Conservation (phyloP, 768 basidiomycete species). For the Xerocomellus intermedius region DNA sequence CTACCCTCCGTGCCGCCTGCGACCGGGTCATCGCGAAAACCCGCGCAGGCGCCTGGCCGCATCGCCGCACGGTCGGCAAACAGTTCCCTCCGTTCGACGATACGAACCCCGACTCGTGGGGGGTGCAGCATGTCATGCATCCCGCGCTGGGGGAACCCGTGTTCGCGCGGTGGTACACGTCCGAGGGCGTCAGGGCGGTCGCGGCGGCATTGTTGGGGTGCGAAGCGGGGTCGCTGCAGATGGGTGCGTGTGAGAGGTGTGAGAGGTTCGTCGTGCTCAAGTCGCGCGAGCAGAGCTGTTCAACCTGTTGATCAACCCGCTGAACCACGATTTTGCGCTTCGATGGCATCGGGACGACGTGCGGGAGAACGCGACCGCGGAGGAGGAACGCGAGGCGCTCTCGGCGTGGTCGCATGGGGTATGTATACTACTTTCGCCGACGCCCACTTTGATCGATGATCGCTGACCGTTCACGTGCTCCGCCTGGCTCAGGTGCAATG, state of each 20-base stretch:
- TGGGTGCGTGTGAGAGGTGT: constrained; percentile 49
- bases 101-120: constrained; percentile 67
- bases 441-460: not conserved
- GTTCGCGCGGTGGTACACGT: constrained; percentile 71
- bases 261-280: no score
- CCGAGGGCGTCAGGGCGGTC: constrained; percentile 42
- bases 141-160: constrained; percentile 58
- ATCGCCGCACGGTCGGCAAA: constrained; percentile 70
- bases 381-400: constrained; percentile 61
- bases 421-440: not conserved
- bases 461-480: not conserved
- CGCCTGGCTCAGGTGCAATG: constrained; percentile 58
- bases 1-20: constrained; percentile 48
- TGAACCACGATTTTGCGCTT: constrained; percentile 61
- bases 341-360: constrained; percentile 84
- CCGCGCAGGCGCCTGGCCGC: constrained; percentile 59
- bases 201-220: constrained; percentile 54
- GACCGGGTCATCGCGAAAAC: constrained; percentile 51
- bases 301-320: constrained; percentile 72
- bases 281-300: constrained; percentile 50
- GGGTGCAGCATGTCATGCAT: constrained; percentile 81
- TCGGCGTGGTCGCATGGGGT: constrained; percentile 65
- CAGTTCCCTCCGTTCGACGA: constrained; percentile 74
- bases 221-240: constrained; percentile 56
- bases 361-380: constrained; percentile 49